Percentiles rank a stretch among this genome's conserved stretches.
phyloP scores from a whole-genome alignment of 805 yeast genomes.

The Wickerhamiella sergipiensis region DNA sequence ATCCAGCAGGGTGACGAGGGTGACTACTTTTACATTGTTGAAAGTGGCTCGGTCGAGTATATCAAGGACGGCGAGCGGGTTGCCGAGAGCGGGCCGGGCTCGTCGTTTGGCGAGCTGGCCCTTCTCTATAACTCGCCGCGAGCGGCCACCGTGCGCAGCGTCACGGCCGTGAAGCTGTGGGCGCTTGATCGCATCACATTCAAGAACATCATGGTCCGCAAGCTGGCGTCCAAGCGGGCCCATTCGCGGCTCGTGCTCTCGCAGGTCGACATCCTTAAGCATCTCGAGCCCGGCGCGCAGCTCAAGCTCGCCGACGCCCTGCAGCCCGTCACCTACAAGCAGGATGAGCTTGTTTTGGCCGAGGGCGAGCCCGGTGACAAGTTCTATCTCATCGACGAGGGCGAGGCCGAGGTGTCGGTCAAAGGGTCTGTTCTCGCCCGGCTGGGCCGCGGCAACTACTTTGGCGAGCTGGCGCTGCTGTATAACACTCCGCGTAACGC shows the following conservation, averaged over 20 bases:
- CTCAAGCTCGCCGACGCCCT: constrained; percentile 91
- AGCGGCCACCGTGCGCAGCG: constrained; percentile 83
- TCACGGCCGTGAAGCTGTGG: constrained; percentile 66
- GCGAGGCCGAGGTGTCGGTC: constrained; percentile 65
- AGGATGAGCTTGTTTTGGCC: constrained; percentile 60
- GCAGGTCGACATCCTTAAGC: constrained; percentile 68
- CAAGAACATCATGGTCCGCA: constrained; percentile 79
- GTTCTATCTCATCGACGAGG: constrained; percentile 64
- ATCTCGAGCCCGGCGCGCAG: constrained; percentile 67
- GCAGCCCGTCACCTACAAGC: constrained; percentile 54
- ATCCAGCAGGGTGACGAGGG: constrained; percentile 92
- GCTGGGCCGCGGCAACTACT: constrained; percentile 74
- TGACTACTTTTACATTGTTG: constrained; percentile 79
- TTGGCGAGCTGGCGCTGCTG: constrained; percentile 89
- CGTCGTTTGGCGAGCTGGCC: constrained; percentile 93
- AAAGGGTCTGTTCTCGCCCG: constrained; percentile 40
- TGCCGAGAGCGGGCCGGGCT: constrained; percentile 67
- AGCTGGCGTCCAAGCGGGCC: constrained; percentile 77
- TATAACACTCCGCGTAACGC: constrained; percentile 92
- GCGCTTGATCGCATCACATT: constrained; percentile 88
- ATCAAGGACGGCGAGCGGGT: constrained; percentile 59
- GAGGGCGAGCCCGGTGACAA: constrained; percentile 81
- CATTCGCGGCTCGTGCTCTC: constrained; percentile 81
- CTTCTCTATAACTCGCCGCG: constrained; percentile 95
- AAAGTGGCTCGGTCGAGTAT: constrained; percentile 72